A percentile compares a stretch with the other conserved stretches of the same genome.
These are phyloP conservation scores for Simplicillium sp. DNA, from an alignment of 2,329 filamentous ascomycete species.

Conservation along the genomic window DNA sequence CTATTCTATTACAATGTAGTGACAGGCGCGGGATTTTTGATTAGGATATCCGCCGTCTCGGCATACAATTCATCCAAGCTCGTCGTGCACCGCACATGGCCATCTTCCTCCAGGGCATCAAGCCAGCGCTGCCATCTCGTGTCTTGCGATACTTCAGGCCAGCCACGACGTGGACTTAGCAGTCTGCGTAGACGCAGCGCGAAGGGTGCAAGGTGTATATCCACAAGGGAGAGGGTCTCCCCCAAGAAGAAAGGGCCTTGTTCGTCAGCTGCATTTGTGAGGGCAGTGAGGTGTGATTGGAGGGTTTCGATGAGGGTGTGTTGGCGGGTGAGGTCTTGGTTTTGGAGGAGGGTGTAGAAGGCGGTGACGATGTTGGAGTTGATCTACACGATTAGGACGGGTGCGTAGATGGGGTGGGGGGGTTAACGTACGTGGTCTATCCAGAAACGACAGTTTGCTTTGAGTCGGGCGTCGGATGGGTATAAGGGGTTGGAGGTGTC, in stretches of 20 bases:
- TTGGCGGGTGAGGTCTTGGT: slow-evolving; percentile 50
- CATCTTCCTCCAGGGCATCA: slow-evolving; percentile 55
- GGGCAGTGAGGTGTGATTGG: slow-evolving; percentile 49
- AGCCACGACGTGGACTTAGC: slow-evolving; percentile 54
- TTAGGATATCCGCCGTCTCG: slow-evolving; percentile 49
- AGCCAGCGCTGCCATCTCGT: slow-evolving; percentile 63
- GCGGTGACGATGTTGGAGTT: slow-evolving; percentile 66
- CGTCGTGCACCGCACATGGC: slow-evolving; percentile 56
- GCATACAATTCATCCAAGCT: slow-evolving; percentile 45
- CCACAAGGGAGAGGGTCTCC: slow-evolving; percentile 49
- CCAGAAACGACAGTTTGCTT: slow-evolving; percentile 72
- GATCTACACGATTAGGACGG: slow-evolving; percentile 35
- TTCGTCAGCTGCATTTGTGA: slow-evolving; percentile 38
- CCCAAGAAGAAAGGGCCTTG: slow-evolving; percentile 61
- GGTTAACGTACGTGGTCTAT: slow-evolving; percentile 66
- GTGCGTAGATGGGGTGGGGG: too few species aligned
- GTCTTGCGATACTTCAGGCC: slow-evolving; percentile 53
- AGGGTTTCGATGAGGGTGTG: slow-evolving; percentile 50
- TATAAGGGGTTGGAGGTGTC: slow-evolving; percentile 50
- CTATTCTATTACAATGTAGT: too few species aligned
- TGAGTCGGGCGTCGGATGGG: slow-evolving; percentile 53
- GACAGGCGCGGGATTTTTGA: slow-evolving; percentile 4
- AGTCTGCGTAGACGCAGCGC: slow-evolving; percentile 59
- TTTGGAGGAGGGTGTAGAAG: slow-evolving; percentile 67
- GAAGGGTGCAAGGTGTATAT: slow-evolving; percentile 69